These are phyloP conservation scores for Vaccinium macrocarpon DNA, from an alignment of 148 eudicot species.

Conservation along the genomic window DNA sequence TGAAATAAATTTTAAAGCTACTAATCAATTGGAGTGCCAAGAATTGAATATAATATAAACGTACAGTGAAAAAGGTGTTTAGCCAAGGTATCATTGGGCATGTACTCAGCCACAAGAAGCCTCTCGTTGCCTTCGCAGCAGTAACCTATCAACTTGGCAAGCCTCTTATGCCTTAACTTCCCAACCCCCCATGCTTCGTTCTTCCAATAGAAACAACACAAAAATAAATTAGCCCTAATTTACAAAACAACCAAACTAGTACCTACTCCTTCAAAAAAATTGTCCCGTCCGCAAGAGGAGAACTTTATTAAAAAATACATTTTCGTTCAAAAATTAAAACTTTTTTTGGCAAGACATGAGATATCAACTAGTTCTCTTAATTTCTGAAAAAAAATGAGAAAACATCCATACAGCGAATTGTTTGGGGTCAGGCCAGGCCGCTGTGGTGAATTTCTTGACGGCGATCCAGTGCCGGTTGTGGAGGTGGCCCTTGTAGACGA, in stretches of 20 bases:
- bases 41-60: constrained; percentile 1
- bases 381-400: not conserved
- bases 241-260: not conserved
- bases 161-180: constrained; percentile 71
- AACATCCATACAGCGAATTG: constrained; percentile 64
- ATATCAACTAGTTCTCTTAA: no score
- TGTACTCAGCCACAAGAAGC: no score
- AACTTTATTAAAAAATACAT: no score
- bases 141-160: constrained; percentile 42
- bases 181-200: constrained; percentile 93
- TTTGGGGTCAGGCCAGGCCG: constrained; percentile 96
- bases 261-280: not conserved
- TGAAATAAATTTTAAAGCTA: not conserved
- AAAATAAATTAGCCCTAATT: constrained; percentile 14
- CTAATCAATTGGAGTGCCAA: not conserved
- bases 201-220: constrained; percentile 32
- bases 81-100: no score
- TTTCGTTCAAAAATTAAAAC: no score
- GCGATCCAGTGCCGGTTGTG: constrained; percentile 64
- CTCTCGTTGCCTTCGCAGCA: no score
- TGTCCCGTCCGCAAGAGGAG: no score
- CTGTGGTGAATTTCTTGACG: constrained; percentile 74
- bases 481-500: constrained; percentile 63
- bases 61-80: no score
- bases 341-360: no score